Evolutionary conservation across 306 rosid species (phyloP).

Genomic region (Clitoria ternatea): DNA sequence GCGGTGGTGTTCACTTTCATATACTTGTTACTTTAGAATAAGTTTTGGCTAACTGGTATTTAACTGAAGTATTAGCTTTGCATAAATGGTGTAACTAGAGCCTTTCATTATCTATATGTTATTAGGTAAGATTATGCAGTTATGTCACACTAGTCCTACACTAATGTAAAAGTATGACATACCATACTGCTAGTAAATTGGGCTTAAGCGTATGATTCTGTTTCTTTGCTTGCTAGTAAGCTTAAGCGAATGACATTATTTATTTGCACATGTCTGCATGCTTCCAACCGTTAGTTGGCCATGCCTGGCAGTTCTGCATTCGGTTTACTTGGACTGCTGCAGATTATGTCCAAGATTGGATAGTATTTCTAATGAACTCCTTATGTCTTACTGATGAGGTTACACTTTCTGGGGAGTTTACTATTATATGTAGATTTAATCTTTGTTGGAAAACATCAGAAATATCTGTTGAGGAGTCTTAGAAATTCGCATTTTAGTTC

Average conservation of each 20-base stretch:
- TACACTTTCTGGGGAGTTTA: neutral
- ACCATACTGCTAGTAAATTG: neutral
- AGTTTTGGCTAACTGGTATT: neutral
- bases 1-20: neutral
- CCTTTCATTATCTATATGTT: neutral
- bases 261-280: neutral
- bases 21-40: neutral
- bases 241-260: neutral
- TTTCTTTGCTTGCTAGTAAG: no score
- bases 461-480: neutral
- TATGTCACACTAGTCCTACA: neutral
- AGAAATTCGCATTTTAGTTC: neutral
- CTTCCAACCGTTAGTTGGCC: neutral
- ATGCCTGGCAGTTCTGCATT: neutral
- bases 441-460: neutral
- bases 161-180: neutral
- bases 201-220: no score
- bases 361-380: neutral
- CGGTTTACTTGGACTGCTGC: neutral
- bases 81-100: neutral
- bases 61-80: neutral
- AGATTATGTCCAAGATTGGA: neutral
- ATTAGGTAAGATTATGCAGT: neutral
- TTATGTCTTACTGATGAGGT: neutral
- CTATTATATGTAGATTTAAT: neutral